phyloP scores from a whole-genome alignment of 495 filamentous ascomycete species.

The Penicillium pulvis region DNA sequence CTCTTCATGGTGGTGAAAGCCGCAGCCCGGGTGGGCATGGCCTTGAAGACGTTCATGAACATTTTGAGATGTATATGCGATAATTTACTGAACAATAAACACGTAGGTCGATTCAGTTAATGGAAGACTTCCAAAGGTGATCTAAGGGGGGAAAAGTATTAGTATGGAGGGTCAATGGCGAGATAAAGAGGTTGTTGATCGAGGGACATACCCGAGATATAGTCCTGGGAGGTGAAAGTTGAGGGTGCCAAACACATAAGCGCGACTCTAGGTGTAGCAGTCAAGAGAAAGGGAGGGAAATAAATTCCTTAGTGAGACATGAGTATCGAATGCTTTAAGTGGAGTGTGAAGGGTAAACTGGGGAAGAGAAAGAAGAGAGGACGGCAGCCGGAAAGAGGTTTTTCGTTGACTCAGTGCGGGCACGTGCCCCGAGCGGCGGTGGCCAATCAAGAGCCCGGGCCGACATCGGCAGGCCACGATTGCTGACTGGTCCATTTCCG shows the following conservation, averaged over 20 bases:
- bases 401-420: conserved; percentile 33
- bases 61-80: conserved; percentile 48
- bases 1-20: conserved; percentile 55
- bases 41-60: conserved; percentile 68
- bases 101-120: conserved; percentile 60
- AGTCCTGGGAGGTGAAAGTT: conserved; percentile 97
- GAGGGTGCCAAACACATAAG: conserved; percentile 95
- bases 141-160: conserved; percentile 52
- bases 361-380: conserved; percentile 25
- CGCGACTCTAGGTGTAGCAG: conserved; percentile 56
- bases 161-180: conserved; percentile 24
- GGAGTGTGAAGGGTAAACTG: conserved; percentile 13
- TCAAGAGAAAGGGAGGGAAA: conserved; percentile 29
- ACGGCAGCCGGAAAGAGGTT: conserved; percentile 20
- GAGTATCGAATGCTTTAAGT: conserved; percentile 8
- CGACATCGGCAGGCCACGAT: conserved; percentile 16
- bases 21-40: conserved; percentile 53
- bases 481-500: not conserved
- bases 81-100: conserved; percentile 11
- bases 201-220: conserved; percentile 71
- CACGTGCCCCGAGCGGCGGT: conserved; percentile 39
- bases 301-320: conserved; percentile 35
- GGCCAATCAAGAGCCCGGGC: conserved; percentile 33
- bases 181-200: not conserved
- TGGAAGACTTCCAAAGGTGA: conserved; percentile 96